Conservation (phyloP, 2,329 filamentous ascomycete species). For the Alternaria incomplexa region DNA sequence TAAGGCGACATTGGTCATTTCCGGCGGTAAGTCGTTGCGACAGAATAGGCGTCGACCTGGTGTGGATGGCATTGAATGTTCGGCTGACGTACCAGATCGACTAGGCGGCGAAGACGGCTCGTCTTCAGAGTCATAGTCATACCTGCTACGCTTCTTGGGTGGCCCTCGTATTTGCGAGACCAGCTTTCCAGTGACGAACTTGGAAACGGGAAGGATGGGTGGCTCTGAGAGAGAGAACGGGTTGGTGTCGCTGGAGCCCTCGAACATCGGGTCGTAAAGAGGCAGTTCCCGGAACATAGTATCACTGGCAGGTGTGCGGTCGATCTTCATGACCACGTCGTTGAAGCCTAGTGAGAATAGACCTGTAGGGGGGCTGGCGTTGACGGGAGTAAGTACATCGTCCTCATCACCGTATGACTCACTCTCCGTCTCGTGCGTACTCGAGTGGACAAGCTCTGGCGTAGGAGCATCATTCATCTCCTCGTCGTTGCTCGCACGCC, state of each 20-base stretch:
- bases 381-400: conserved; percentile 51
- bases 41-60: conserved; percentile 48
- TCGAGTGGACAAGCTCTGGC: conserved; percentile 48
- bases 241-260: conserved; percentile 40
- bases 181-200: conserved; percentile 83
- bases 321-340: conserved; percentile 79
- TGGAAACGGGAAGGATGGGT: conserved; percentile 82
- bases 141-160: conserved; percentile 80
- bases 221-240: conserved; percentile 43
- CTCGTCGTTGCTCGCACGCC: conserved; percentile 19
- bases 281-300: conserved; percentile 81
- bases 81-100: conserved; percentile 50
- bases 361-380: conserved; percentile 68
- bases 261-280: conserved; percentile 65
- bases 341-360: conserved; percentile 84
- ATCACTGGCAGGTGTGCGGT: conserved; percentile 75
- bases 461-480: conserved; percentile 49
- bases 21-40: conserved; percentile 64
- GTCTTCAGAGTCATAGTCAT: conserved; percentile 77
- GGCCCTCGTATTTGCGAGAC: conserved; percentile 70
- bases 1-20: conserved; percentile 78
- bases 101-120: conserved; percentile 51
- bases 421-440: conserved; percentile 47
- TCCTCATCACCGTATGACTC: conserved; percentile 49
- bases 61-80: conserved; percentile 50